These are phyloP conservation scores for Aspergillus glaucus DNA, from an alignment of 2,329 filamentous ascomycete genomes.

Conservation along the genomic window DNA sequence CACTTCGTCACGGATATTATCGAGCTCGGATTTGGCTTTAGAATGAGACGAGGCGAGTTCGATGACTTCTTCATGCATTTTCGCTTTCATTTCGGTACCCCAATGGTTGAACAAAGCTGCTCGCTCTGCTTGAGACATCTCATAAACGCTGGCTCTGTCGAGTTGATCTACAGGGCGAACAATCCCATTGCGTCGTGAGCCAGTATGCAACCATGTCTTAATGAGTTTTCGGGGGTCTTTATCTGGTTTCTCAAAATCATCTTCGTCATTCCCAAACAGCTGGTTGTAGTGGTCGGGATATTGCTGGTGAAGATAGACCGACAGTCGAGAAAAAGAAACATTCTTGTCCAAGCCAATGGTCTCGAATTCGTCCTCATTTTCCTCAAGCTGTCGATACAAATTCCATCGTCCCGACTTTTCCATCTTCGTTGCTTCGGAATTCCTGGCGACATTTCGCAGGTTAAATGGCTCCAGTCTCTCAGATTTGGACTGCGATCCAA, in stretches of 20 bases:
- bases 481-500: slow-evolving; percentile 55
- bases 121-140: neutral
- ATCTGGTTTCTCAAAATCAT: slow-evolving; percentile 12
- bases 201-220: neutral
- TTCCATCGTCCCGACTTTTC: slow-evolving; percentile 18
- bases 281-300: slow-evolving; percentile 11
- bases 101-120: neutral
- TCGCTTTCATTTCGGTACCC: neutral
- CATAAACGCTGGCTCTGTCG: neutral
- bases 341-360: slow-evolving; percentile 5
- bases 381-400: slow-evolving; percentile 8
- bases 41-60: neutral
- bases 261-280: slow-evolving; percentile 14
- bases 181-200: neutral
- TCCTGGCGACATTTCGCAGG: slow-evolving; percentile 33
- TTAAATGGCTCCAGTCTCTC: slow-evolving; percentile 47
- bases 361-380: slow-evolving; percentile 7
- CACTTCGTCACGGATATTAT: slow-evolving; percentile 12
- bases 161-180: slow-evolving; percentile 3
- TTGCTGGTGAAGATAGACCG: slow-evolving; percentile 11
- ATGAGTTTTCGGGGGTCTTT: neutral
- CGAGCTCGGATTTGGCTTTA: neutral
- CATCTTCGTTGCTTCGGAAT: slow-evolving; percentile 28
- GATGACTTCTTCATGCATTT: neutral
- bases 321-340: slow-evolving; percentile 5